phyloP scores from a whole-genome alignment of 2,329 filamentous ascomycete genomes.

The Coleophoma cylindrospora region DNA sequence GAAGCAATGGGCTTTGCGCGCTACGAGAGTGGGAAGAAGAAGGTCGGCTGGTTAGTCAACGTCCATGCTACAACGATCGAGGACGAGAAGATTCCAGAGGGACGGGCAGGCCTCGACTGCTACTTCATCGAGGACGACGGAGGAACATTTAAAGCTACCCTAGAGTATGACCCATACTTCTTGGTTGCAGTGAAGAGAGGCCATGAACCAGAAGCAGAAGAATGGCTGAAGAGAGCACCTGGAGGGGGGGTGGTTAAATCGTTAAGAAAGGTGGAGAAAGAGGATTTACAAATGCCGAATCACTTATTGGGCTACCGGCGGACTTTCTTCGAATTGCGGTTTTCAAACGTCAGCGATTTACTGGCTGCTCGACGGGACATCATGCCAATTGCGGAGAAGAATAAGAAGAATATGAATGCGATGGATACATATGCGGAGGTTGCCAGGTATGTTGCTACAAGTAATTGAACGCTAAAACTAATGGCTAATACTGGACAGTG shows the following conservation, averaged over 20 bases:
- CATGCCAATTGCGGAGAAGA: constrained; percentile 89
- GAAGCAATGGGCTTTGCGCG: constrained; percentile 91
- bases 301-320: constrained; percentile 87
- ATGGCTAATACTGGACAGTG: constrained; percentile 38
- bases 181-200: constrained; percentile 85
- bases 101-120: constrained; percentile 87
- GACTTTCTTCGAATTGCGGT: constrained; percentile 81
- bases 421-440: constrained; percentile 99
- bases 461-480: background rate
- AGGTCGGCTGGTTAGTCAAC: constrained; percentile 90
- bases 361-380: constrained; percentile 80
- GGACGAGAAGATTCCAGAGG: constrained; percentile 77
- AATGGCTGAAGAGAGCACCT: constrained; percentile 79
- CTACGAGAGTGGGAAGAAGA: constrained; percentile 79
- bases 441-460: constrained; percentile 59
- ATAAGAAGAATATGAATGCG: constrained; percentile 91
- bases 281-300: constrained; percentile 92
- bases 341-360: constrained; percentile 82
- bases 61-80: constrained; percentile 85
- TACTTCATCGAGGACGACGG: constrained; percentile 91
- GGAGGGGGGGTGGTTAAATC: constrained; percentile 78
- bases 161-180: constrained; percentile 97
- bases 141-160: constrained; percentile 86
- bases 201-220: constrained; percentile 88
- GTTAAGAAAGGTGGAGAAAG: constrained; percentile 76